Base-by-base conservation (phyloP, 306 rosid species). In the Nissolia schottii region DNA sequence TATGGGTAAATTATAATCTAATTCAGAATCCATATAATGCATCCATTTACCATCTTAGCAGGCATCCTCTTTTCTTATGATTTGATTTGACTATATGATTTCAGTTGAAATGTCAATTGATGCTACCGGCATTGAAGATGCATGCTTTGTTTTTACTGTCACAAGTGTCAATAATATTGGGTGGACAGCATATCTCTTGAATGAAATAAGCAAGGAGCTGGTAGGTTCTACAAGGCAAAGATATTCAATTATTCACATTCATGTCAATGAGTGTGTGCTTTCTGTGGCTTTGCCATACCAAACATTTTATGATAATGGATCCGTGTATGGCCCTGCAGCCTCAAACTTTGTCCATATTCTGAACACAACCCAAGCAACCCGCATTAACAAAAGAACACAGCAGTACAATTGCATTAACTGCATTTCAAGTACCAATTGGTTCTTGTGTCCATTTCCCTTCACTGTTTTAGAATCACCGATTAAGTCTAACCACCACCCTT, bases 271-370 rank as follows among this genome's bases (percentile, higher is more conserved):
- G 46, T 22, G 19, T 3, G 7, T n/a, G n/a, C n/a, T 3, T 45
- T 16, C 15, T 45, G 51, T 45, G 51, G 51, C 1, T 16, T 45
- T n/a, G 51, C 8, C 53, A 64, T 19, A 25, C 27, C 58, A 41
- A 60, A 50, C 74, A 55, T 51, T 59, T 34, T 2, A 46, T 43
- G 9, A 22, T 38, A 12, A 23, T 5, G 74, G 10, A 10, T 55
- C 55, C 64, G 72, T 72, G 81, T 69, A 65, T 45, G 63, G 40
- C 23, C 23, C 79, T 68, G 43, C 64, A 76, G 37, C 87, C 71
- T 63, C 73, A 28, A 29, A 64, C 16, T 9, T 64, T 18, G 48
- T 69, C 48, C 28, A 19, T n/a, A 27, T 60, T 15, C 28, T 23
- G 2, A 23, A 18, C 14, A 59, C 12, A 35, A 43, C 19, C 50